Evolutionary conservation across 2,329 filamentous ascomycete species (phyloP).

Genomic region (Colletotrichum melonis): DNA sequence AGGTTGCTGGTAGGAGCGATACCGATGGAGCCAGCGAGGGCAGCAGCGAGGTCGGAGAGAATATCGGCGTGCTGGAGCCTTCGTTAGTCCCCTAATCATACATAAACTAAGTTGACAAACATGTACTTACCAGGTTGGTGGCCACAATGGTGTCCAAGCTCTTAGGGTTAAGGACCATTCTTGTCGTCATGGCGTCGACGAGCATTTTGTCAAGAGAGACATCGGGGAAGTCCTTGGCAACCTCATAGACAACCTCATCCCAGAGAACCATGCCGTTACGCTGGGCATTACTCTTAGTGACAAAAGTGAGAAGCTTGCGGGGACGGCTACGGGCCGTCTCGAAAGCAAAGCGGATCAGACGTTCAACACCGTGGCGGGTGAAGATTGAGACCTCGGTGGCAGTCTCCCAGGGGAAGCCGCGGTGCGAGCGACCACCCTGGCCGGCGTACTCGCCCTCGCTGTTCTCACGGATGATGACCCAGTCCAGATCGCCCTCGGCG

Average conservation of each 20-base stretch:
- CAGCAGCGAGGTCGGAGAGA: conserved; percentile 74
- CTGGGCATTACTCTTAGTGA: conserved; percentile 75
- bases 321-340: conserved; percentile 64
- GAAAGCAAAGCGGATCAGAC: conserved; percentile 73
- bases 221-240: conserved; percentile 68
- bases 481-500: conserved; percentile 66
- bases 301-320: conserved; percentile 69
- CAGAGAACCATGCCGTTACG: conserved; percentile 76
- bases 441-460: conserved; percentile 74
- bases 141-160: conserved; percentile 72
- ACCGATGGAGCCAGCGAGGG: conserved; percentile 75
- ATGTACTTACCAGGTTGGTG: conserved; percentile 61
- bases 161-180: conserved; percentile 70
- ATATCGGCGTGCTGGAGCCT: conserved; percentile 62
- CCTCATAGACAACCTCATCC: conserved; percentile 69
- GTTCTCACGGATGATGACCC: conserved; percentile 75
- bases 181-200: conserved; percentile 61
- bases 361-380: conserved; percentile 68
- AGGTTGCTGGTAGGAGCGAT: conserved; percentile 75
- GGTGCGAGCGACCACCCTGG: conserved; percentile 70
- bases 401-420: conserved; percentile 65
- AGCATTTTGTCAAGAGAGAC: conserved; percentile 73
- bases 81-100: not conserved
- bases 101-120: no score
- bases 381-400: conserved; percentile 74